These are phyloP conservation scores for Trichoderma sp. DNA, from an alignment of 2,329 filamentous ascomycete genomes.

Conservation along the genomic window DNA sequence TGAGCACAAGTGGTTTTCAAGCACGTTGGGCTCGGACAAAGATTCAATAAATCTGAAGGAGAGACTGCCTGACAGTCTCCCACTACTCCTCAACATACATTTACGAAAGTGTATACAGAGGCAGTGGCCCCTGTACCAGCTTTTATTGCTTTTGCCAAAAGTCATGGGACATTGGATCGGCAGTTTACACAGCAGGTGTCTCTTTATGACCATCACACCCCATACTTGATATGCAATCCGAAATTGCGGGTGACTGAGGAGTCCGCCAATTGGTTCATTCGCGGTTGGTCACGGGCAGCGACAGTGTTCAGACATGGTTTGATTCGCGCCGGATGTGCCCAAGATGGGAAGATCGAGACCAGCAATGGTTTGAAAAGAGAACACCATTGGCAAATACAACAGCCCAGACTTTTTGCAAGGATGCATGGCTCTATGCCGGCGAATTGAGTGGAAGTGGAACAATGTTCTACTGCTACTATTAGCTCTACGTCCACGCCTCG, in stretches of 20 bases:
- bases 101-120: background rate
- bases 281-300: background rate
- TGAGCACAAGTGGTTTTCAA: conserved; percentile 39
- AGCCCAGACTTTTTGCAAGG: background rate
- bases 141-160: background rate
- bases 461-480: background rate
- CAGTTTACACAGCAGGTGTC: background rate
- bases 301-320: background rate
- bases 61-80: no score
- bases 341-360: background rate
- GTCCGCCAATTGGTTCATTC: background rate
- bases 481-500: background rate
- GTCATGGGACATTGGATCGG: background rate
- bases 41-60: no score
- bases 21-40: background rate
- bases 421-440: background rate
- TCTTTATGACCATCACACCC: background rate
- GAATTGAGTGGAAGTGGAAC: background rate
- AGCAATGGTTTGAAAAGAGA: background rate
- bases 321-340: background rate
- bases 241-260: background rate
- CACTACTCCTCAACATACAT: background rate
- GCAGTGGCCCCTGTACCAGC: background rate
- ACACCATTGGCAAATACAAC: background rate
- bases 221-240: background rate